Evolutionary conservation across 2,329 filamentous ascomycete species (phyloP).

Genomic region (Massarina eburnea): DNA sequence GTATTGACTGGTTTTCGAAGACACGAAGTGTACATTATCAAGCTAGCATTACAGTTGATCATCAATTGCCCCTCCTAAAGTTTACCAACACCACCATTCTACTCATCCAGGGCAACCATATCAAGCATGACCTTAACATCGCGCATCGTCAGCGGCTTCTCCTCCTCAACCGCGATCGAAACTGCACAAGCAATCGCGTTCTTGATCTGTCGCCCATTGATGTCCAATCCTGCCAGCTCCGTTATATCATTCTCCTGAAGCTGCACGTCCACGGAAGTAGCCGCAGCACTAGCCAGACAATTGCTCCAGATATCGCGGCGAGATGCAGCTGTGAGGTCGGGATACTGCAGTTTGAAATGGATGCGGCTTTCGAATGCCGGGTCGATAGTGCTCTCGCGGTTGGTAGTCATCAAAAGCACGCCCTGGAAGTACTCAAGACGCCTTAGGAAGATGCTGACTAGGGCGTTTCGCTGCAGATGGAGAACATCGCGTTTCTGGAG

Average conservation of each 20-base stretch:
- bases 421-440: conserved; percentile 87
- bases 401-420: conserved; percentile 84
- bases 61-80: too few relatives aligned
- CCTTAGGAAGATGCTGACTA: conserved; percentile 82
- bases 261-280: conserved; percentile 11
- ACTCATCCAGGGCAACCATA: conserved; percentile 8
- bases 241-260: conserved; percentile 31
- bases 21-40: too few relatives aligned
- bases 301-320: conserved; percentile 47
- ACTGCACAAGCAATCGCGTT: conserved; percentile 29
- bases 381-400: conserved; percentile 57
- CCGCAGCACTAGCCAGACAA: conserved; percentile 7
- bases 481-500: conserved; percentile 66
- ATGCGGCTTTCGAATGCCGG: conserved; percentile 50
- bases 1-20: too few relatives aligned
- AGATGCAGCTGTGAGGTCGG: conserved; percentile 39
- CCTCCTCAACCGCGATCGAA: conserved; percentile 11
- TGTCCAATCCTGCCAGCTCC: conserved; percentile 26
- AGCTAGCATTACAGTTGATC: too few relatives aligned
- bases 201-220: conserved; percentile 47
- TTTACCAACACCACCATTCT: background rate
- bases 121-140: conserved; percentile 9
- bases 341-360: conserved; percentile 47
- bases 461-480: conserved; percentile 78
- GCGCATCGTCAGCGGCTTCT: conserved; percentile 10